phyloP scores from a whole-genome alignment of 78 protist genomes.

The Monosiga brevicollis region DNA sequence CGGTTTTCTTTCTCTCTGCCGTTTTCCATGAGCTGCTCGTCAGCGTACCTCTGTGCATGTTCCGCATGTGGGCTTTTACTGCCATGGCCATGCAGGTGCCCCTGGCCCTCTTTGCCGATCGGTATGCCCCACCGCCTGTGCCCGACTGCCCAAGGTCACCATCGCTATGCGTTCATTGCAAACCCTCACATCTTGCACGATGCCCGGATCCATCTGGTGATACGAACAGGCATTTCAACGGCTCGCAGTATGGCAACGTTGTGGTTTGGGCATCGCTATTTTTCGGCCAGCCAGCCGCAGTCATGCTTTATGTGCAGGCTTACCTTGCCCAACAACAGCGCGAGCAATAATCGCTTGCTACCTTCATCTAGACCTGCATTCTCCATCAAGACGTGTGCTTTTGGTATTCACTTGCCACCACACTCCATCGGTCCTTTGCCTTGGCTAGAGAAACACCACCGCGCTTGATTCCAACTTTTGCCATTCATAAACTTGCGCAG shows the following conservation, averaged over 20 bases:
- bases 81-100: slow-evolving; percentile 42
- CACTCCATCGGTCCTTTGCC: too few species aligned
- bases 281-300: slow-evolving; percentile 3
- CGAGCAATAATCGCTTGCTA: neutral
- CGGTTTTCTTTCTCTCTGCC: slow-evolving; percentile 58
- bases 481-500: too few species aligned
- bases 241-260: slow-evolving; percentile 10
- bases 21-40: slow-evolving; percentile 53
- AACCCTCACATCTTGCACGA: too few species aligned
- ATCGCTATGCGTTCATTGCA: too few species aligned
- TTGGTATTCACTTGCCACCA: neutral
- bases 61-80: slow-evolving; percentile 11
- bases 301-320: neutral
- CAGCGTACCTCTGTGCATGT: slow-evolving; percentile 19
- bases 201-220: too few species aligned
- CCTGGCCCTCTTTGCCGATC: neutral
- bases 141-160: too few species aligned
- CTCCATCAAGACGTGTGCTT: neutral
- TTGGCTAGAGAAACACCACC: too few species aligned
- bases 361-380: neutral
- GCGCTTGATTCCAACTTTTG: too few species aligned
- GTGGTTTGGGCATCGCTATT: slow-evolving; percentile 22
- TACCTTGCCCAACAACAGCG: neutral
- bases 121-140: too few species aligned
- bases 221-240: neutral